Evolutionary conservation across 768 basidiomycete genomes (phyloP).

Genomic region (Rhodocollybia butyracea): DNA sequence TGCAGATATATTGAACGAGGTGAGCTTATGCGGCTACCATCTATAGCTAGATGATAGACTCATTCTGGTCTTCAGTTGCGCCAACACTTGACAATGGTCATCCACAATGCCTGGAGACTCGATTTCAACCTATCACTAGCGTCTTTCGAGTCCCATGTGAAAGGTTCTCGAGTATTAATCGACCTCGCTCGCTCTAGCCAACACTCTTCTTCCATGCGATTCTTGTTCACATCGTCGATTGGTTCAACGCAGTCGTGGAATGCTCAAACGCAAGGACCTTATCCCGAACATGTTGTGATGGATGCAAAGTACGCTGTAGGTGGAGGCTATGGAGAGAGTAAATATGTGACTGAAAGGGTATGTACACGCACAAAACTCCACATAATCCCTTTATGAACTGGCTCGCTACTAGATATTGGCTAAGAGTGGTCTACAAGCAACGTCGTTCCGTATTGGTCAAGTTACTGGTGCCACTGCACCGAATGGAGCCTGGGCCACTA

Average conservation of each 20-base stretch:
- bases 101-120: constrained; percentile 39
- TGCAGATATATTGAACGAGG: constrained; percentile 15
- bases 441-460: constrained; percentile 41
- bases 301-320: constrained; percentile 26
- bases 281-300: constrained; percentile 23
- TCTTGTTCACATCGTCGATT: constrained; percentile 31
- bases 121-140: constrained; percentile 39
- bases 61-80: constrained; percentile 9
- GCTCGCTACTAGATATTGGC: constrained; percentile 20
- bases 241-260: constrained; percentile 23
- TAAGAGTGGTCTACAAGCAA: constrained; percentile 26
- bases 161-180: constrained; percentile 33
- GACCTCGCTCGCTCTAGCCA: constrained; percentile 23
- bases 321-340: constrained; percentile 33
- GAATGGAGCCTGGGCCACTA: constrained; percentile 40
- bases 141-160: constrained; percentile 38
- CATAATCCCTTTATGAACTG: not conserved
- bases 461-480: constrained; percentile 36
- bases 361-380: too few species aligned
- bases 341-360: constrained; percentile 35
- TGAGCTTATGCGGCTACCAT: not conserved
- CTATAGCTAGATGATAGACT: not conserved
- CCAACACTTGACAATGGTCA: constrained; percentile 21
- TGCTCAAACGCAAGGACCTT: constrained; percentile 16
- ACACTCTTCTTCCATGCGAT: constrained; percentile 12